Percentiles rank a stretch among this genome's conserved stretches.
Evolutionary conservation across 2,329 filamentous ascomycete species (phyloP).

Genomic region (Trichoderma breve): DNA sequence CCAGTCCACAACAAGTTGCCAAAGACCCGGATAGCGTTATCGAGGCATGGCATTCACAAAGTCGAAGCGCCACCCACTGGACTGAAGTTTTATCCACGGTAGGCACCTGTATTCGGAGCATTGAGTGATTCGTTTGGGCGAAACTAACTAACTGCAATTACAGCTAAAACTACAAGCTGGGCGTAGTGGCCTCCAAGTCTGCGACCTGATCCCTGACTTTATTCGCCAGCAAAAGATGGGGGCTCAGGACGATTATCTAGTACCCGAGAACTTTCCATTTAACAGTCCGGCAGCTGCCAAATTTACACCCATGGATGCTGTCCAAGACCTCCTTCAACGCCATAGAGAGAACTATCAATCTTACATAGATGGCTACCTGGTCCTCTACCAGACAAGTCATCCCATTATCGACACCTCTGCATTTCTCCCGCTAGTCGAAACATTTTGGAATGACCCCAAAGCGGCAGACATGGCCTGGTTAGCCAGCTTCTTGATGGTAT

Average conservation of each 20-base stretch:
- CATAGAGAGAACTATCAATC: neutral
- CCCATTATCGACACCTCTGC: neutral
- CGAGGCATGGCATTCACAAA: neutral
- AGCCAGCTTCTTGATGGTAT: neutral
- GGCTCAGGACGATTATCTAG: neutral
- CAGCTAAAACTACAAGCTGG: neutral
- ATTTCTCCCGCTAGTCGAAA: neutral
- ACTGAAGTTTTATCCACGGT: neutral
- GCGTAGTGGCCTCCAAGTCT: neutral
- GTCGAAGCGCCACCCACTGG: neutral
- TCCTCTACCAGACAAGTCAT: neutral
- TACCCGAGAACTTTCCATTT: neutral
- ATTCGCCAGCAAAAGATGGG: neutral
- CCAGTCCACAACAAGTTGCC: neutral
- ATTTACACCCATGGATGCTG: neutral
- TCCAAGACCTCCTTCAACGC: neutral
- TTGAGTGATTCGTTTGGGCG: neutral
- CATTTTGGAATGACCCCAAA: neutral
- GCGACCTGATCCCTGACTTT: neutral
- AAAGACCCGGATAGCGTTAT: neutral
- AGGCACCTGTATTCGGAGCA: neutral
- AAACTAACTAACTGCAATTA: neutral
- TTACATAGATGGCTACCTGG: neutral
- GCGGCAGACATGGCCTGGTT: neutral
- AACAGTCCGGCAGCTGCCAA: neutral